These are phyloP conservation scores for Xylaria sp. DNA, from an alignment of 2,329 filamentous ascomycete species.

Conservation along the genomic window DNA sequence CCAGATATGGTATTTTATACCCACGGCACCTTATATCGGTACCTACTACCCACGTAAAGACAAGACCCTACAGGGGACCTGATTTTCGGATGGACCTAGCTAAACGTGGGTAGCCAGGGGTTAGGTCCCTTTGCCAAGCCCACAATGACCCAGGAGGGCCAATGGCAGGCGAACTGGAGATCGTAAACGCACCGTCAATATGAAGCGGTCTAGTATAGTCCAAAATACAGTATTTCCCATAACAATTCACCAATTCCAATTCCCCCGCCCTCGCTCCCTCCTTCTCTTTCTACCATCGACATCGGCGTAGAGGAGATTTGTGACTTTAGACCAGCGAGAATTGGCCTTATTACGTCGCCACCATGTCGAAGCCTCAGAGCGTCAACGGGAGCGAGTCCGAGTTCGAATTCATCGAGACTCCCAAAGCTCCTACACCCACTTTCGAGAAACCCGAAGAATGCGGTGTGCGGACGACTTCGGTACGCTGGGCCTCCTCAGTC, in stretches of 20 bases:
- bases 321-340: conserved; percentile 34
- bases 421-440: conserved; percentile 60
- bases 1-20: too few species aligned
- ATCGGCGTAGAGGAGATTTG: conserved; percentile 28
- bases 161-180: conserved; percentile 26
- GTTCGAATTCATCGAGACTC: conserved; percentile 74
- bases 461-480: conserved; percentile 66
- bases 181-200: conserved; percentile 34
- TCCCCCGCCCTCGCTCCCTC: conserved; percentile 30
- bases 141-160: conserved; percentile 40
- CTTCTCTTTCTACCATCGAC: conserved; percentile 23
- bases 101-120: conserved; percentile 30
- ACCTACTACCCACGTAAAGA: not conserved
- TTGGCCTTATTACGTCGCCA: conserved; percentile 49
- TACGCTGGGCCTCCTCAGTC: conserved; percentile 50
- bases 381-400: conserved; percentile 62
- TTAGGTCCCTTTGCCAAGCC: conserved; percentile 27
- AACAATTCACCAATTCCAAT: conserved; percentile 18
- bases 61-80: conserved; percentile 10
- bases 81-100: not conserved
- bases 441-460: conserved; percentile 65
- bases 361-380: conserved; percentile 62
- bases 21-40: too few species aligned
- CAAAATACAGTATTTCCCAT: conserved; percentile 38
- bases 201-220: conserved; percentile 46